A percentile compares a stretch with the other conserved stretches of the same genome.
phyloP scores from a whole-genome alignment of 768 basidiomycete species.

The Russula emetica region DNA sequence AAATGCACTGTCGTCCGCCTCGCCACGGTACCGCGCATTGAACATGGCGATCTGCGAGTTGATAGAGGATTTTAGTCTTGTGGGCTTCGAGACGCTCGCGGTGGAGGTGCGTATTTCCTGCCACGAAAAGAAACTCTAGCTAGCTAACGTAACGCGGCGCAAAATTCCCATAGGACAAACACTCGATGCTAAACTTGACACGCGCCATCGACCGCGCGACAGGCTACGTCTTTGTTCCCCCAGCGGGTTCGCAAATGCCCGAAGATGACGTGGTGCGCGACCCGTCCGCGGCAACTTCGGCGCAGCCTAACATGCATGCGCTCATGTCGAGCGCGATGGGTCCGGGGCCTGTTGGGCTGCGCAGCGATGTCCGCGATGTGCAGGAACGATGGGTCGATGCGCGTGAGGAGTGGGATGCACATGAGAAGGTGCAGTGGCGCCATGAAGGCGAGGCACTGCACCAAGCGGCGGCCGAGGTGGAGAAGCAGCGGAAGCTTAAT shows the following conservation, averaged over 20 bases:
- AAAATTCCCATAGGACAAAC: conserved; percentile 65
- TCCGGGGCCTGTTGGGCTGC: conserved; percentile 45
- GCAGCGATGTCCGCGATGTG: conserved; percentile 63
- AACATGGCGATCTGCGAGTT: conserved; percentile 89
- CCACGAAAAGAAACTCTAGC: background rate
- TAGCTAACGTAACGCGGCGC: background rate
- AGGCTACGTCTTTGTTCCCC: conserved; percentile 84
- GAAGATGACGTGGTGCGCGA: conserved; percentile 35
- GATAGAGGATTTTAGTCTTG: conserved; percentile 89
- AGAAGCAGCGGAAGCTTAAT: conserved; percentile 29
- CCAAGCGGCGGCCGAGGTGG: conserved; percentile 37
- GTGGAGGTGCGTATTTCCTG: conserved; percentile 63
- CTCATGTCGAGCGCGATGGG: conserved; percentile 67
- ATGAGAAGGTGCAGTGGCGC: conserved; percentile 73
- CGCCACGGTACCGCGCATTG: conserved; percentile 68
- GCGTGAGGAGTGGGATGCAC: conserved; percentile 75
- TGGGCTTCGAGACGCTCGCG: conserved; percentile 94
- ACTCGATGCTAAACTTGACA: conserved; percentile 88
- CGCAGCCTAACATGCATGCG: conserved; percentile 59
- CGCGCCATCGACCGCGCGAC: conserved; percentile 84
- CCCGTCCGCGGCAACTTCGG: conserved; percentile 38
- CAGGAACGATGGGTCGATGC: conserved; percentile 95
- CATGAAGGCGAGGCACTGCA: conserved; percentile 60
- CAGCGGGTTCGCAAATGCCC: conserved; percentile 34
- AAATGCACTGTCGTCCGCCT: conserved; percentile 58